phyloP scores from a whole-genome alignment of 106 monocot genomes.

The Acorus calamus region DNA sequence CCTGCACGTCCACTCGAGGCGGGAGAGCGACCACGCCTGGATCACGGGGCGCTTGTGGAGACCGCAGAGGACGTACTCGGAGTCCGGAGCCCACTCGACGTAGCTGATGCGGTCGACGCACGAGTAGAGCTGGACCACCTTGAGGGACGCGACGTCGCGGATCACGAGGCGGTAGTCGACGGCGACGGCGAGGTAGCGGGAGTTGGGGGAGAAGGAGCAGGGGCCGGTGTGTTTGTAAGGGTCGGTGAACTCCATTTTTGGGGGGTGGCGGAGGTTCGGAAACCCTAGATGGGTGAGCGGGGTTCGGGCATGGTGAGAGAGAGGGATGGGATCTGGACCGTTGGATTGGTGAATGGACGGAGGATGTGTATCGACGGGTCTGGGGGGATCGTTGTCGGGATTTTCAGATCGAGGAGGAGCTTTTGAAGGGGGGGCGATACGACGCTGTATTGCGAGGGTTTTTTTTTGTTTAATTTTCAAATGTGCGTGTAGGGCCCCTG shows the following conservation, averaged over 20 bases:
- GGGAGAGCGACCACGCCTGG: constrained; percentile 89
- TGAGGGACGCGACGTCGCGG: constrained; percentile 67
- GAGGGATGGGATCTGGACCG: too few relatives aligned
- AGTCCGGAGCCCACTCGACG: constrained; percentile 91
- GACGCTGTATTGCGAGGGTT: too few relatives aligned
- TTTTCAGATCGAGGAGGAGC: too few relatives aligned
- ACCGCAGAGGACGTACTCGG: constrained; percentile 88
- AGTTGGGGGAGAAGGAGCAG: constrained; percentile 81
- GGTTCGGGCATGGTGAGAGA: too few relatives aligned
- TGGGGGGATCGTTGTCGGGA: too few relatives aligned
- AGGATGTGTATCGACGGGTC: too few relatives aligned
- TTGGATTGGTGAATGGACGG: too few relatives aligned
- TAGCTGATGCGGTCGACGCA: constrained; percentile 94
- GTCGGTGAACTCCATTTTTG: constrained; percentile 79
- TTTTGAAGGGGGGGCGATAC: too few relatives aligned
- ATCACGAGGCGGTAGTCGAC: constrained; percentile 92
- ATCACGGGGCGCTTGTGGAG: constrained; percentile 88
- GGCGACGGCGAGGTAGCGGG: constrained; percentile 72
- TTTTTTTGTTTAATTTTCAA: too few relatives aligned
- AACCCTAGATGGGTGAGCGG: too few relatives aligned
- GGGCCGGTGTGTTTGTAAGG: constrained; percentile 83
- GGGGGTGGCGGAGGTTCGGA: too few relatives aligned
- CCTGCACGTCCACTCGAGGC: constrained; percentile 92
- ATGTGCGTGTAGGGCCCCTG: too few relatives aligned
- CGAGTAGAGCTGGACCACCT: constrained; percentile 76